phyloP scores from a whole-genome alignment of 2,329 filamentous ascomycete species.

The Alternaria burnsii region DNA sequence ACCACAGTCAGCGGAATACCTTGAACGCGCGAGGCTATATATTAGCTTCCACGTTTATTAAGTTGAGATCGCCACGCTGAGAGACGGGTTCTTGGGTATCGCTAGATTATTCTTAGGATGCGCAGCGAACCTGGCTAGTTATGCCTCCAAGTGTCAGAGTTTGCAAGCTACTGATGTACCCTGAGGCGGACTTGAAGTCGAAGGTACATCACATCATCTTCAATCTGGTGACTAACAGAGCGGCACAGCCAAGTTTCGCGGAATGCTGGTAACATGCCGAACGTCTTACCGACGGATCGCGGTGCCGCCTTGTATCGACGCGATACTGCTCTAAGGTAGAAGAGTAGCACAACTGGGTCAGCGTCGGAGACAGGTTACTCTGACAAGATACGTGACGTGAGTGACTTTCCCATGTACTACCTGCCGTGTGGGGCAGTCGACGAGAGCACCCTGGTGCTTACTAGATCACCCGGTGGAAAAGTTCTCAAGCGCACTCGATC shows the following conservation, averaged over 20 bases:
- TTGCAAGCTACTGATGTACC: not conserved
- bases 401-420: constrained; percentile 17
- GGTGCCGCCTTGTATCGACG: constrained; percentile 12
- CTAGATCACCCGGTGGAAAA: constrained; percentile 16
- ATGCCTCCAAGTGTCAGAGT: not conserved
- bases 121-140: not conserved
- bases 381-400: constrained; percentile 16
- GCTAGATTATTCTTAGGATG: not conserved
- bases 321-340: constrained; percentile 5
- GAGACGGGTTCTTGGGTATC: not conserved
- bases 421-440: constrained; percentile 14
- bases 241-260: not conserved
- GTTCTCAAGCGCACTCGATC: constrained; percentile 1
- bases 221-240: not conserved
- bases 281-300: constrained; percentile 11
- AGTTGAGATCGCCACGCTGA: not conserved
- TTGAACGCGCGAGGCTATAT: not conserved
- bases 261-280: constrained; percentile 4
- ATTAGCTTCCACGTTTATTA: not conserved
- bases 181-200: not conserved
- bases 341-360: constrained; percentile 8
- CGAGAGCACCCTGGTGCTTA: constrained; percentile 11
- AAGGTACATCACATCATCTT: not conserved
- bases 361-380: constrained; percentile 10
- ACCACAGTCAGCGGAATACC: not conserved